phyloP scores from a whole-genome alignment of 768 basidiomycete species.

The Podaxis sp. region DNA sequence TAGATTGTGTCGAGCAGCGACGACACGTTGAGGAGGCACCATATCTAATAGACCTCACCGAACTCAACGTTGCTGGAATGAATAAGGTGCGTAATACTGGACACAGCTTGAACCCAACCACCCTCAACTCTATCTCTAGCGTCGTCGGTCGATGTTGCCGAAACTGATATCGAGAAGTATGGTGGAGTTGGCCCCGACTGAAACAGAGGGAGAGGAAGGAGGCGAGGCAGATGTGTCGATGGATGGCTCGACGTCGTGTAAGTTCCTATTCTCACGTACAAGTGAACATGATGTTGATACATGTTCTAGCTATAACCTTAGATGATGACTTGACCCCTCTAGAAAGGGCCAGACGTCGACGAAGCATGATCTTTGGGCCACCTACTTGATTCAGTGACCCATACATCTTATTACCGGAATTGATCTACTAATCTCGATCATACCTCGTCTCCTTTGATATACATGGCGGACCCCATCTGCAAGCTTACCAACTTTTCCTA shows the following conservation, averaged over 20 bases:
- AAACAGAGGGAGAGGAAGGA: slow-evolving; percentile 22
- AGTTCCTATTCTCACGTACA: slow-evolving; percentile 15
- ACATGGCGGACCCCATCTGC: background rate
- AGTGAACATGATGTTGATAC: slow-evolving; percentile 12
- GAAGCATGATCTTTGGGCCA: slow-evolving; percentile 28
- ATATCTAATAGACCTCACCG: slow-evolving; percentile 63
- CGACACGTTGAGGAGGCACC: slow-evolving; percentile 57
- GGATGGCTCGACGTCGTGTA: slow-evolving; percentile 42
- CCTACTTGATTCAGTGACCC: slow-evolving; percentile 18
- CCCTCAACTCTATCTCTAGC: slow-evolving; percentile 31
- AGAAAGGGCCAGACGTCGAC: slow-evolving; percentile 60
- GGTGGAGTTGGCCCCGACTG: slow-evolving; percentile 16
- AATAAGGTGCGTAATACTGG: slow-evolving; percentile 46
- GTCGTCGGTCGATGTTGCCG: slow-evolving; percentile 72
- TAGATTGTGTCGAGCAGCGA: slow-evolving; percentile 75
- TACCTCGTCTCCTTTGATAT: background rate
- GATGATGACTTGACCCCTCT: slow-evolving; percentile 63
- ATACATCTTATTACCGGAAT: background rate
- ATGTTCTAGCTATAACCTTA: slow-evolving; percentile 31
- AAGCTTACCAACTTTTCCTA: background rate
- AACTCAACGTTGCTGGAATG: slow-evolving; percentile 50
- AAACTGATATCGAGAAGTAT: slow-evolving; percentile 38
- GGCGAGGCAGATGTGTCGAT: slow-evolving; percentile 36
- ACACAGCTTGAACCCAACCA: background rate
- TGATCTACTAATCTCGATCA: background rate